These are phyloP conservation scores for Leptographium galeiforme DNA, from an alignment of 2,329 filamentous ascomycete species.

Conservation along the genomic window DNA sequence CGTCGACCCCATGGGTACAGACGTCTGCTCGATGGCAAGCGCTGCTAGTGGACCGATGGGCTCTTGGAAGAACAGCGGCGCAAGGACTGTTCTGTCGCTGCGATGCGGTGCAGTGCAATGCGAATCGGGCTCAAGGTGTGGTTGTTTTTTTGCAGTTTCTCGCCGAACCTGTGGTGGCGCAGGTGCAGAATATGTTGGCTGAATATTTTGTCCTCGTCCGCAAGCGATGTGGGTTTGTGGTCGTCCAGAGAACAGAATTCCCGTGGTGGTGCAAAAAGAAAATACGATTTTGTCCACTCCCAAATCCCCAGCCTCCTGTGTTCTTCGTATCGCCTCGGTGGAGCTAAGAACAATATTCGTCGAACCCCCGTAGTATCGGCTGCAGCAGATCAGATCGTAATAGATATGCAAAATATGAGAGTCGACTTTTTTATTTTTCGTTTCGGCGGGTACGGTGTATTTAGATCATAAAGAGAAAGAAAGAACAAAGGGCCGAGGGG, in stretches of 20 bases:
- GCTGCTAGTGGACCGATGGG: too few relatives aligned
- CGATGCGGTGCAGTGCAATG: too few relatives aligned
- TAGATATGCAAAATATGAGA: neutral
- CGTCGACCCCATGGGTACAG: constrained; percentile 39
- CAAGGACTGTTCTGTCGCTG: neutral
- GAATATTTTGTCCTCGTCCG: neutral
- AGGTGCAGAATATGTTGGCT: neutral
- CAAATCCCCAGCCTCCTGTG: neutral
- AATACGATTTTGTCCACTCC: neutral
- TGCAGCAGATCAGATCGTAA: neutral
- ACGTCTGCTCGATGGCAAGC: too few relatives aligned
- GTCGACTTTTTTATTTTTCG: neutral
- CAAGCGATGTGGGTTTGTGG: constrained; percentile 1
- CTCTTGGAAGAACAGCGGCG: constrained; percentile 12
- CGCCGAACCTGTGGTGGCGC: neutral
- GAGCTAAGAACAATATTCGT: neutral
- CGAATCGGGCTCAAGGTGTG: too few relatives aligned
- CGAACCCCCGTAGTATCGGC: too few relatives aligned
- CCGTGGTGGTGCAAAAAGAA: neutral
- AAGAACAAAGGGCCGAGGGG: neutral
- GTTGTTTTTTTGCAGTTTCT: neutral
- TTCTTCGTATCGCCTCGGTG: neutral
- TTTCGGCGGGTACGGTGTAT: neutral
- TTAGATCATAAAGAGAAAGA: neutral
- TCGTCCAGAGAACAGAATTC: constrained; percentile 3